Evolutionary conservation across 179 eudicot genomes (phyloP), one percentile per base, ranked within the genome.

Genomic region (Heliamphora pulchella): DNA sequence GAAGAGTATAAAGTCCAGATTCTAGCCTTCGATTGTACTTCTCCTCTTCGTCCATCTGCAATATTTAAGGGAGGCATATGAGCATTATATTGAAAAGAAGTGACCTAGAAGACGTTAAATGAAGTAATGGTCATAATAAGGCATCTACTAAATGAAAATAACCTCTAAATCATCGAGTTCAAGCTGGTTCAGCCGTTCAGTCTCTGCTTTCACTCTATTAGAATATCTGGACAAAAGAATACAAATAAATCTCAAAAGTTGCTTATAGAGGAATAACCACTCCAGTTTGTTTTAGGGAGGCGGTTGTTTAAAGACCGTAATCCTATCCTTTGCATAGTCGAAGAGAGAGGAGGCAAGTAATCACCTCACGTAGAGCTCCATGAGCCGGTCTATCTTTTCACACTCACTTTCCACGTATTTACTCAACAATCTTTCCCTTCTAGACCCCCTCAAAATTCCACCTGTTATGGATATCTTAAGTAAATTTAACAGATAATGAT

Each of bases 161-260:
- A 94, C 98, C 99, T 96, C 99, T 65, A 92, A 88, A 85, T 96
- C 99, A 77, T 92, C 99, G 85, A 96, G 89, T 59, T 92, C 97
- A 63, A 94, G 88, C 79, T 90, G 78, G 85, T 89, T 81, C 87
- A 92, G 68, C 75, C 97, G 87, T 82, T 91, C 92, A 70, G 90
- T 82, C 86, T 96, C 99, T 55, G 90, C 91, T 85, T 90, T 91
- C 63, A 96, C 97, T 83, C 98, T 86, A 86, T 94, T 88, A n/a
- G 98, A 87, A 82, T 96, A 96, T 84, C 99, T 94, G 85, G 53
- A 84, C 39, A 69, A 55, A 67, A 74, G 15, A 83, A 63, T 31
- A 75, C 0, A 14, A 57, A 58, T 13, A 71, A 11, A 47, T 11
- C 59, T 71, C 14, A 82, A 61, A 54, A 82, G 64, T 72, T 55